A percentile compares a stretch with the other conserved stretches of the same genome.
Conservation (phyloP, 2,329 filamentous ascomycete species). For the Pseudogymnoascus sp. region DNA sequence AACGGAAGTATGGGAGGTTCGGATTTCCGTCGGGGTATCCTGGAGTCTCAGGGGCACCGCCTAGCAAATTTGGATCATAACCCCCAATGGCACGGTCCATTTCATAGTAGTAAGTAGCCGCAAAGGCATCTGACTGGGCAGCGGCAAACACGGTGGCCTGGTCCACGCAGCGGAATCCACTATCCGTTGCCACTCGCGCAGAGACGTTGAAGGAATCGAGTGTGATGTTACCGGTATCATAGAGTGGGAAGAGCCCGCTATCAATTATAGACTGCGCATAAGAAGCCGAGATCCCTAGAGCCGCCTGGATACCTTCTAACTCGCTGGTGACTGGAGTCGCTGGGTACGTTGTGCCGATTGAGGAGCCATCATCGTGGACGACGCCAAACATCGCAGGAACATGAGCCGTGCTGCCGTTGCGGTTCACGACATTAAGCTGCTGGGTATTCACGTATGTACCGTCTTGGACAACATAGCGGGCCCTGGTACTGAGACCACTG, state of each 20-base stretch:
- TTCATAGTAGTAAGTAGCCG: constrained; percentile 42
- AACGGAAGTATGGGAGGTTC: constrained; percentile 42
- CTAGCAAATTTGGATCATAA: constrained; percentile 44
- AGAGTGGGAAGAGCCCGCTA: constrained; percentile 40
- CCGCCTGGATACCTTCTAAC: constrained; percentile 34
- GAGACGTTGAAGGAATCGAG: constrained; percentile 48
- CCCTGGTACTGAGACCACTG: constrained; percentile 15
- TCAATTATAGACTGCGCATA: constrained; percentile 35
- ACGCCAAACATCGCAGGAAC: constrained; percentile 45
- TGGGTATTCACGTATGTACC: constrained; percentile 41
- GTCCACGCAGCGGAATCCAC: constrained; percentile 46
- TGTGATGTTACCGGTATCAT: constrained; percentile 41
- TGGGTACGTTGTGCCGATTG: constrained; percentile 38
- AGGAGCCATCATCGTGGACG: constrained; percentile 41
- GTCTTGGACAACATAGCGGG: constrained; percentile 46
- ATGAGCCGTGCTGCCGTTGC: constrained; percentile 37
- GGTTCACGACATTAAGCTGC: constrained; percentile 36
- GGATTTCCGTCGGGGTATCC: constrained; percentile 40
- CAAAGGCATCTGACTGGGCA: constrained; percentile 32
- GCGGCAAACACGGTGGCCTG: constrained; percentile 45
- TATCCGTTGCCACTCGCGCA: constrained; percentile 43
- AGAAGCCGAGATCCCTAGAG: constrained; percentile 37
- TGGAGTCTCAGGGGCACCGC: constrained; percentile 33
- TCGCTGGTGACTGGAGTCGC: constrained; percentile 34
- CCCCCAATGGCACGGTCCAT: constrained; percentile 40